Evolutionary conservation across 805 yeast genomes (phyloP), one percentile per base, ranked within the genome.

Genomic region (Myxozyma monticola): DNA sequence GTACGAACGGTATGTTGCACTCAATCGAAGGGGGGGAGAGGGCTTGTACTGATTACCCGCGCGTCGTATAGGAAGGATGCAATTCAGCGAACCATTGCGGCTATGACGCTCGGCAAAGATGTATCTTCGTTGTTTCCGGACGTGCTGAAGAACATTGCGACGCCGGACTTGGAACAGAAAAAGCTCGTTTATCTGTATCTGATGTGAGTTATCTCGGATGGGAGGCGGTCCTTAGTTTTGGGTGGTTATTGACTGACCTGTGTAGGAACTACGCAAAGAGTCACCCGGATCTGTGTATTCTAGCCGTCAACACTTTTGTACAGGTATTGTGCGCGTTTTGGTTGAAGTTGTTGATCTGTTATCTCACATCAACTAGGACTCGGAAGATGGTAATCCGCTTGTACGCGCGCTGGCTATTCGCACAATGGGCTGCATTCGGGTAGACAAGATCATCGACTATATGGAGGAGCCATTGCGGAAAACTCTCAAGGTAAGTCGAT

Each of bases 351-450:
- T n/a, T 18, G n/a, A 8, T 31, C 9, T 21, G 17, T n/a, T 34
- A n/a, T 20, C n/a, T 29, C 37, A 36, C 17, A n/a, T 3, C 31
- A 14, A 7, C 4, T 9, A 57, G 67, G 99, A 93, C 70, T 82
- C 96, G 1, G 96, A 88, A 65, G 98, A 93, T 67, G 95, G 96
- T 42, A 93, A 93, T 65, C 99, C 99, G 1, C 76, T 95, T 61
- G 90, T 93, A 22, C 77, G 98, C 48, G 96, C 98, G 0, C 78
- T 93, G 70, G 98, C 99, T 0, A 90, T 93, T 52, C 80, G 99
- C 64, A 93, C 99, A 10, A 93, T 93, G 99, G 98, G 99, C 0
- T 91, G 97, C 72, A 89, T 93, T 43, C 75, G 98, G 38, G 98
- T 93, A 17, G 95, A 87, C 64, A 90, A 86, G 68, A 90, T 93